Evolutionary conservation across 83 land plant species (phyloP), one percentile per base, ranked within the genome.

Genomic region (Picea abies): DNA sequence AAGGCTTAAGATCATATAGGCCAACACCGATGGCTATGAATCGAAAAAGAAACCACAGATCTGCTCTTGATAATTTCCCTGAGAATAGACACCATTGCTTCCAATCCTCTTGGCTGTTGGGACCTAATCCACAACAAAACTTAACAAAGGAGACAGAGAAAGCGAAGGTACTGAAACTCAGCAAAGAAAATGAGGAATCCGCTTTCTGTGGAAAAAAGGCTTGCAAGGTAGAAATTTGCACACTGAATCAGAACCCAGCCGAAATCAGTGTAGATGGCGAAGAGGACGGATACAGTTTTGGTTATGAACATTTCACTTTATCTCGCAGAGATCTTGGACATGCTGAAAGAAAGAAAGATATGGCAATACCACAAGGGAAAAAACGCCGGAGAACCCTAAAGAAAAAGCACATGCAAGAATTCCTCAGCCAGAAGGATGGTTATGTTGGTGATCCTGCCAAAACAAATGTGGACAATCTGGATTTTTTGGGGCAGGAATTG

Each of bases 241-340:
- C 78, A 75, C 32, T 75, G 29, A 49, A 75, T 56, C 78, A 75
- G 29, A 75, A 75, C 49, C 78, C 78, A 75, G 60, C 78, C 22
- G 60, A 49, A 75, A 75, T 75, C 60, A 75, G n/a, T 75, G 9
- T 49, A 44, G 78, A 75, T 23, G 78, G 49, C 23, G 78, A 56
- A 1, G 78, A 14, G 16, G 17, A 47, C 4, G 49, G 7, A n/a
- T 52, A 75, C n/a, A 44, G 32, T 56, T 49, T 75, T 75, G 58
- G 60, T 75, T 75, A 75, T 22, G 25, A 75, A 29, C 26, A 47
- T 75, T 47, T 47, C 23, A 5, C 78, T 20, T 47, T 60, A 44
- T 16, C 58, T 75, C 26, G 23, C 23, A 75, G 49, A 23, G 15
- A 2, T 1, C n/a, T 47, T 75, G 44, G 26, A n/a, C 78, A 49